Evolutionary conservation across 2,329 filamentous ascomycete species (phyloP).

Genomic region (Phialophora expanda): DNA sequence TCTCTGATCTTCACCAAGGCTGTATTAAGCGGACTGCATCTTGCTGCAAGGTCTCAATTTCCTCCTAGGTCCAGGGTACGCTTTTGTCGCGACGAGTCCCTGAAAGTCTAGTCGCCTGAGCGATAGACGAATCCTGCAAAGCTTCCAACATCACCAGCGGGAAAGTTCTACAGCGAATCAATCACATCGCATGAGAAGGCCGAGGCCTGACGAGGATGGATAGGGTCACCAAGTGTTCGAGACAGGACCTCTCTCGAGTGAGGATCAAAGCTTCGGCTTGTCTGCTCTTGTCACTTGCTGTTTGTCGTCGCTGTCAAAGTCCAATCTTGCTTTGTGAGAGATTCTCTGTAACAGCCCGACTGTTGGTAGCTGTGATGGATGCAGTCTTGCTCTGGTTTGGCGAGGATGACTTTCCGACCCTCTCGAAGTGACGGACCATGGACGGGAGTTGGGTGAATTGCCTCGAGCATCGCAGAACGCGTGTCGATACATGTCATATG

Average conservation of each 20-base stretch:
- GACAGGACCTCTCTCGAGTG: conserved; percentile 86
- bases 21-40: conserved; percentile 20
- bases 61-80: conserved; percentile 31
- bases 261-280: conserved; percentile 95
- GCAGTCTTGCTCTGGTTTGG: conserved; percentile 19
- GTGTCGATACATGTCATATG: conserved; percentile 12
- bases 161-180: conserved; percentile 11
- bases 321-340: conserved; percentile 16
- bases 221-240: conserved; percentile 43
- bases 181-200: conserved; percentile 17
- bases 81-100: conserved; percentile 30
- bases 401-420: conserved; percentile 34
- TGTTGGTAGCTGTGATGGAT: conserved; percentile 20
- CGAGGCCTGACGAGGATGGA: conserved; percentile 1
- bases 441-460: conserved; percentile 20
- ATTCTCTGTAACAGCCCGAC: conserved; percentile 28
- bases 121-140: conserved; percentile 20
- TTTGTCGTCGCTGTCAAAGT: conserved; percentile 24
- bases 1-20: conserved; percentile 8
- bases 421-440: conserved; percentile 35
- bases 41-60: conserved; percentile 18
- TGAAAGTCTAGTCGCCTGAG: conserved; percentile 23
- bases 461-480: conserved; percentile 14
- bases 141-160: conserved; percentile 19
- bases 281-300: conserved; percentile 59